Evolutionary conservation across 805 yeast species (phyloP).

Genomic region (Spathaspora boniae): DNA sequence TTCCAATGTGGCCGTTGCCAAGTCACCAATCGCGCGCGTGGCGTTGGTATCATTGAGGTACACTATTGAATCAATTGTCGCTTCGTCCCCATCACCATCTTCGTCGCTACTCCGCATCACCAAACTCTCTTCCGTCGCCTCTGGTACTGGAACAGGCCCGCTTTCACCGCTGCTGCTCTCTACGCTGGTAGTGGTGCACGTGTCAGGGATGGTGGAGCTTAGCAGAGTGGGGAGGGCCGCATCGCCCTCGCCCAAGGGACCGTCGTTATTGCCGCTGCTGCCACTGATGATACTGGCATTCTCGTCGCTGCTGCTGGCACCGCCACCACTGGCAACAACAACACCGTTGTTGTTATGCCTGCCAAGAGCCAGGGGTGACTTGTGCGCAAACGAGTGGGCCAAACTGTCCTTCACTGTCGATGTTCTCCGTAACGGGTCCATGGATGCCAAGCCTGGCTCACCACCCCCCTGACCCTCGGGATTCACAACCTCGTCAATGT

Average conservation of each 20-base stretch:
- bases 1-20: neutral
- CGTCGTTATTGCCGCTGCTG: too few species aligned
- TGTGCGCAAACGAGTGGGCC: slow-evolving; percentile 7
- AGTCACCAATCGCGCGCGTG: neutral
- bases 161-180: slow-evolving; percentile 1
- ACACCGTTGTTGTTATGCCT: neutral
- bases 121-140: neutral
- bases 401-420: slow-evolving; percentile 6
- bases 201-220: slow-evolving; percentile 1
- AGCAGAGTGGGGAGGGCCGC: slow-evolving; percentile 3
- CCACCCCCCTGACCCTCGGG: neutral
- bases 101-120: slow-evolving; percentile 1
- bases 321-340: neutral
- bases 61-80: neutral
- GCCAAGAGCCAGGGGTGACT: neutral
- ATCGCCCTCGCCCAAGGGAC: too few species aligned
- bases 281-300: slow-evolving; percentile 1
- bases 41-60: neutral
- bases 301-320: slow-evolving; percentile 4
- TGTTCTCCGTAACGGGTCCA: neutral
- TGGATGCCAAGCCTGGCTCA: neutral
- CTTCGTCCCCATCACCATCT: slow-evolving; percentile 5
- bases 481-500: slow-evolving; percentile 1
- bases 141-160: neutral
- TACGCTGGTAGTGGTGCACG: slow-evolving; percentile 3